Evolutionary conservation across 768 basidiomycete genomes (phyloP), one percentile per base, ranked within the genome.

Genomic region (Lactifluus volemus): DNA sequence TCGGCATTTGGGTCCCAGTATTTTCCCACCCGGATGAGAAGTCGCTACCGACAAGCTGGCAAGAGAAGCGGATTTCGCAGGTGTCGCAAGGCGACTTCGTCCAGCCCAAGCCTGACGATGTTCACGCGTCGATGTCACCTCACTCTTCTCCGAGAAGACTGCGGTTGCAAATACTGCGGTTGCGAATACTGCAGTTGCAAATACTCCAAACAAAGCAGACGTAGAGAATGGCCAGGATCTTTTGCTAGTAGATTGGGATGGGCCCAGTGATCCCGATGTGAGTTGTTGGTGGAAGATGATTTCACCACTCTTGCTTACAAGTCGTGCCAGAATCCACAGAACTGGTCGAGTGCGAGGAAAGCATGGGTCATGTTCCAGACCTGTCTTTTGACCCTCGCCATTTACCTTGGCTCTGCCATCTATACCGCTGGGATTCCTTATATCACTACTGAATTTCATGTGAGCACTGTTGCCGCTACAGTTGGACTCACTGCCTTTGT

Each of bases 391-490:
- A 74, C 73, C 1, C 70, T 73, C 58, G 65, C 68, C 50, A 67
- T 74, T 30, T 75, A 74, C 64, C 70, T 74, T 59, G 73, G 73
- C 54, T 71, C 73, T 10, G 69, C 70, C 17, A 73, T 74, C 48
- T 73, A 72, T 59, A 69, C 70, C 1, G 65, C 73, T 15, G 69
- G 70, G 6, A 70, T 72, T 19, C 67, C 68, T 2, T 67, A 60
- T 7, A 53, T 74, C 17, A 54, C 70, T 41, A 21, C 62, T 1
- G 65, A 71, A 2, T 74, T 71, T 64, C 64, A 70, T 34, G 68
- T 72, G 11, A 71, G 70, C 42, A 57, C 53, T 9, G 69, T 70
- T n/a, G 67, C 68, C 0, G 71, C 69, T 5, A 71, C 71, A 7
- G 67, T 74, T 1, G 73, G 73, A 2, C 65, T 63, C 67, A 73